Conservation (phyloP, 306 rosid genomes). For the Heteromeles arbutifolia region DNA sequence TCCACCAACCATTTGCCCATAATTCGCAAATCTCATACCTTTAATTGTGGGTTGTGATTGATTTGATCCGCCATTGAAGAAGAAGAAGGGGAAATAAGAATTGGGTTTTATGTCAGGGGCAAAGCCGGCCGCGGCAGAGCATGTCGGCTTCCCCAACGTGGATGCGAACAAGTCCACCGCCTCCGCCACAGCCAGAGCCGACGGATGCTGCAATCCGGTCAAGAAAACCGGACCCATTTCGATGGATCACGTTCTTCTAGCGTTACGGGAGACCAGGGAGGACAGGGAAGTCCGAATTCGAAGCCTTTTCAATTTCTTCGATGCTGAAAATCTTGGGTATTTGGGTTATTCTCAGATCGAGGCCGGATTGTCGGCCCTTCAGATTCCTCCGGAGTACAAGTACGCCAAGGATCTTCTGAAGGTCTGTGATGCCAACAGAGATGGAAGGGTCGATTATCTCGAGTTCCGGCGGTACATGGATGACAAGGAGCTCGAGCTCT, state of each 20-base stretch:
- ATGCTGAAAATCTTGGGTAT: slow-evolving; percentile 54
- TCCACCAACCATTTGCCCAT: not conserved
- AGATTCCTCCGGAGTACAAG: slow-evolving; percentile 76
- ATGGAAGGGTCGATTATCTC: slow-evolving; percentile 64
- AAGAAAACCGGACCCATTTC: slow-evolving; percentile 62
- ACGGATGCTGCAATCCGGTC: slow-evolving; percentile 45
- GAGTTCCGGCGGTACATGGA: slow-evolving; percentile 89
- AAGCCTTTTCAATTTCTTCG: slow-evolving; percentile 67
- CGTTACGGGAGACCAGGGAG: slow-evolving; percentile 78
- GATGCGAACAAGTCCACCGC: not conserved
- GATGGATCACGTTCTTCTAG: slow-evolving; percentile 82
- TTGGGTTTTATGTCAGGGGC: slow-evolving; percentile 18
- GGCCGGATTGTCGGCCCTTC: slow-evolving; percentile 72
- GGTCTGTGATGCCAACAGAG: slow-evolving; percentile 72
- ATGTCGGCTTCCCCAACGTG: slow-evolving; percentile 14
- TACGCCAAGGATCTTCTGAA: slow-evolving; percentile 74
- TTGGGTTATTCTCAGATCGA: slow-evolving; percentile 67
- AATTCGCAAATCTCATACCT: not conserved
- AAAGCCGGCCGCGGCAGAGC: slow-evolving; percentile 16
- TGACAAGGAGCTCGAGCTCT: slow-evolving; percentile 88
- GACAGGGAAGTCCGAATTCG: slow-evolving; percentile 60
- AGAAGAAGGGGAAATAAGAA: not conserved
- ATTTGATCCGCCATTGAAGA: not conserved
- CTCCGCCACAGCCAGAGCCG: not conserved
- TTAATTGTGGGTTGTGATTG: not conserved